Evolutionary conservation across 345 rosid genomes (phyloP).

Genomic region (Lepidium africanum): DNA sequence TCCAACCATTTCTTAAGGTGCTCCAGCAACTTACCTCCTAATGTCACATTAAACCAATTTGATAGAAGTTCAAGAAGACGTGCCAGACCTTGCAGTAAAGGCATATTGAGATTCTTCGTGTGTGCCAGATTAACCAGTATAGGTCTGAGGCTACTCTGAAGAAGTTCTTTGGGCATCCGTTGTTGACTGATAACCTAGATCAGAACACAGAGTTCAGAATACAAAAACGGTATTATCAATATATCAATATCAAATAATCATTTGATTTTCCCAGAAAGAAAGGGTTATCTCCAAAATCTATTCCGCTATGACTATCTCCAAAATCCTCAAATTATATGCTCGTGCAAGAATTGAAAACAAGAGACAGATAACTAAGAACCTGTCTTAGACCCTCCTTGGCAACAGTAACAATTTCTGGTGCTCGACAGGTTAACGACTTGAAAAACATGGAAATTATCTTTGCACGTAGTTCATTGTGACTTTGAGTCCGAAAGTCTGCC

Average conservation of each 20-base stretch:
- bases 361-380: constrained; percentile 34
- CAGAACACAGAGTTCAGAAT: constrained; percentile 11
- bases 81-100: constrained; percentile 94
- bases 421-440: constrained; percentile 88
- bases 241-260: too few species aligned
- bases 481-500: constrained; percentile 86
- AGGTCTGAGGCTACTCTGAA: constrained; percentile 97
- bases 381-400: constrained; percentile 97
- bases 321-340: neutral
- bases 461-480: constrained; percentile 77
- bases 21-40: constrained; percentile 94
- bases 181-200: constrained; percentile 87
- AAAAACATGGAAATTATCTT: constrained; percentile 98
- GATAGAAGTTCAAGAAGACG: constrained; percentile 95
- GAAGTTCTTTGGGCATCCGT: constrained; percentile 97
- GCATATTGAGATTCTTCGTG: constrained; percentile 98
- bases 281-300: neutral
- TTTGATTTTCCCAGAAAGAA: constrained; percentile 1
- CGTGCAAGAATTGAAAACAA: constrained; percentile 4
- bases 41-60: constrained; percentile 95
- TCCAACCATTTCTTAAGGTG: constrained; percentile 98
- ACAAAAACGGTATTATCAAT: neutral
- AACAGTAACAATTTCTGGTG: constrained; percentile 93
- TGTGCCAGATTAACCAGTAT: constrained; percentile 91
- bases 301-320: neutral